Percentiles rank a stretch among this genome's conserved stretches.
These are phyloP conservation scores for Glycine soja DNA, from an alignment of 306 rosid species.

Conservation along the genomic window DNA sequence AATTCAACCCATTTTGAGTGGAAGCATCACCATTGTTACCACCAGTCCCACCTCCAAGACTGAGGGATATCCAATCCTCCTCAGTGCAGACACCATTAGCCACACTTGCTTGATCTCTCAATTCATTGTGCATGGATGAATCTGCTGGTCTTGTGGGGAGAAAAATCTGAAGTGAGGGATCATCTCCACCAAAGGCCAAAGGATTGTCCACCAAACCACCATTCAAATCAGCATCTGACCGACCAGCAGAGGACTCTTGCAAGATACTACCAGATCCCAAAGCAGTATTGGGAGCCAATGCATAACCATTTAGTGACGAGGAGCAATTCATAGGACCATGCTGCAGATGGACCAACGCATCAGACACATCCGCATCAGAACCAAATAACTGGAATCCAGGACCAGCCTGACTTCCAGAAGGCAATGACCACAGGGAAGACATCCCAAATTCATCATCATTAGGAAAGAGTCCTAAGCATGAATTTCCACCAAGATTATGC, in stretches of 20 bases:
- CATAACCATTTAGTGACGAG: slow-evolving; percentile 76
- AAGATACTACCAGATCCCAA: slow-evolving; percentile 65
- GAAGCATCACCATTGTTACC: slow-evolving; percentile 68
- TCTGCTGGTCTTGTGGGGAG: slow-evolving; percentile 95
- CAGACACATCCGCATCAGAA: slow-evolving; percentile 80
- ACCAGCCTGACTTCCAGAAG: slow-evolving; percentile 74
- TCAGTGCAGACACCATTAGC: slow-evolving; percentile 85
- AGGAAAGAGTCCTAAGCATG: slow-evolving; percentile 83
- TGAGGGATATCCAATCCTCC: slow-evolving; percentile 95
- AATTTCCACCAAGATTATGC: slow-evolving; percentile 68
- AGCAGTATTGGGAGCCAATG: slow-evolving; percentile 68
- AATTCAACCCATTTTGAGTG: slow-evolving; percentile 67
- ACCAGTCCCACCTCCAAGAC: slow-evolving; percentile 81
- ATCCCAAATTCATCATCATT: slow-evolving; percentile 83
- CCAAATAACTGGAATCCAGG: slow-evolving; percentile 84
- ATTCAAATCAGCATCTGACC: slow-evolving; percentile 72
- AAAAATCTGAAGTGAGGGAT: slow-evolving; percentile 96
- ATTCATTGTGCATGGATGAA: slow-evolving; percentile 71
- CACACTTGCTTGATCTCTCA: slow-evolving; percentile 75
- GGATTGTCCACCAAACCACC: slow-evolving; percentile 91
- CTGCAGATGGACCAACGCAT: slow-evolving; percentile 73
- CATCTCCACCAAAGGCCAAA: slow-evolving; percentile 84
- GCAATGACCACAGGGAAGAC: slow-evolving; percentile 68
- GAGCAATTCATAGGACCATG: slow-evolving; percentile 77
- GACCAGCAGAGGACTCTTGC: slow-evolving; percentile 67